phyloP scores from a whole-genome alignment of 345 rosid species.

The Hibiscus trionum region DNA sequence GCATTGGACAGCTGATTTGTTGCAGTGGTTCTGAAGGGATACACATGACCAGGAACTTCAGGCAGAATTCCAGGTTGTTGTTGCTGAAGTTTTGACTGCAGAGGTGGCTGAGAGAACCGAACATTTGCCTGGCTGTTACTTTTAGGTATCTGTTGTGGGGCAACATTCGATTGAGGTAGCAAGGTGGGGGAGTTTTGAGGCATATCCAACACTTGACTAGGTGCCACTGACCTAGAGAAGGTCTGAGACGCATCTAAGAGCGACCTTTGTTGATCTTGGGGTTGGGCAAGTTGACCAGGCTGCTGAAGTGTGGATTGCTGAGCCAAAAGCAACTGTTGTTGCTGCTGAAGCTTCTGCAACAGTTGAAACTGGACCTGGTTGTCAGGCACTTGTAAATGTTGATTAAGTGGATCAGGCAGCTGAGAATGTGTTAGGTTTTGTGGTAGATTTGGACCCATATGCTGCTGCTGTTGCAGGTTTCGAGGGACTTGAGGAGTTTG shows the following conservation, averaged over 20 bases:
- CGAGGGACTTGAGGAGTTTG: slow-evolving; percentile 36
- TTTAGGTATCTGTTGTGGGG: slow-evolving; percentile 36
- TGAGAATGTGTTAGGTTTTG: slow-evolving; percentile 31
- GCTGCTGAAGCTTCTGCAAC: slow-evolving; percentile 74
- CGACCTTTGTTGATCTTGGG: slow-evolving; percentile 50
- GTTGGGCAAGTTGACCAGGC: slow-evolving; percentile 30
- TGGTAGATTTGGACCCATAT: slow-evolving; percentile 38
- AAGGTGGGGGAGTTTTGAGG: slow-evolving; percentile 33
- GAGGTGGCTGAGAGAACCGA: slow-evolving; percentile 28
- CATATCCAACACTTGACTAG: slow-evolving; percentile 37
- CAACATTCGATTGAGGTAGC: slow-evolving; percentile 31
- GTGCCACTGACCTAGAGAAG: slow-evolving; percentile 35
- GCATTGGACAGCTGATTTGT: slow-evolving; percentile 25
- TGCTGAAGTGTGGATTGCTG: slow-evolving; percentile 46
- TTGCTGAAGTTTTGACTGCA: slow-evolving; percentile 32
- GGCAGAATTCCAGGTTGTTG: slow-evolving; percentile 36
- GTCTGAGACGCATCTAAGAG: slow-evolving; percentile 43
- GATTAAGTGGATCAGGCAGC: slow-evolving; percentile 40
- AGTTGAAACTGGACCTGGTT: slow-evolving; percentile 56
- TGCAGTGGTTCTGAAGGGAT: slow-evolving; percentile 21
- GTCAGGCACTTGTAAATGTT: slow-evolving; percentile 39
- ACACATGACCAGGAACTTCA: slow-evolving; percentile 34
- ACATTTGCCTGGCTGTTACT: slow-evolving; percentile 30
- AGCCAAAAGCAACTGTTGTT: slow-evolving; percentile 38
- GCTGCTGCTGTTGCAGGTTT: slow-evolving; percentile 39